A percentile compares a stretch with the other conserved stretches of the same genome.
phyloP scores from a whole-genome alignment of 140 eudicot genomes.

The Artemisia princeps region DNA sequence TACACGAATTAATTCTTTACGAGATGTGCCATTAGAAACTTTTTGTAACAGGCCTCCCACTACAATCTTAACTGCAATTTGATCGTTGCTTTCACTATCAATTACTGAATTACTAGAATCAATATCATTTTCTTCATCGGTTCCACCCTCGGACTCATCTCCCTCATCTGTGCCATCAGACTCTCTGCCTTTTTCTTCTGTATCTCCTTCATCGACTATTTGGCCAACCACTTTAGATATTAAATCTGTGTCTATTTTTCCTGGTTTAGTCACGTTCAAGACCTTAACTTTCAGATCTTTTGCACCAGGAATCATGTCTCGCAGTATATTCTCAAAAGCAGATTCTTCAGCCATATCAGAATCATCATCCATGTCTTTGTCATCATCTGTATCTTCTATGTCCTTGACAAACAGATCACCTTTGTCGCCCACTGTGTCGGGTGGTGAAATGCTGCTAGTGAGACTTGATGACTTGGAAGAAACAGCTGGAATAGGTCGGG shows the following conservation, averaged over 20 bases:
- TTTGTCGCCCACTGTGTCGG: slow-evolving; percentile 41
- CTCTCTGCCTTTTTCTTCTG: slow-evolving; percentile 54
- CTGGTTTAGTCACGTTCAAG: slow-evolving; percentile 61
- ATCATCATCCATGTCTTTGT: slow-evolving; percentile 17
- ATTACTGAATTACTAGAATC: slow-evolving; percentile 35
- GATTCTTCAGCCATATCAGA: slow-evolving; percentile 26
- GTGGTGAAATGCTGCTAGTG: slow-evolving; percentile 27
- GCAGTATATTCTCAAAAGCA: slow-evolving; percentile 48
- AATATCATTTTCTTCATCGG: slow-evolving; percentile 48
- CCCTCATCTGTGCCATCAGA: slow-evolving; percentile 35
- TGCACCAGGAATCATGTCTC: slow-evolving; percentile 80
- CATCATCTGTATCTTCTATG: slow-evolving; percentile 47
- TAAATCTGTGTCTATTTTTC: slow-evolving; percentile 49
- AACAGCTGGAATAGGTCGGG: slow-evolving; percentile 37
- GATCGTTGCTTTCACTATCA: slow-evolving; percentile 44
- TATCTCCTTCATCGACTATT: slow-evolving; percentile 65
- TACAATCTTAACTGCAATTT: slow-evolving; percentile 52
- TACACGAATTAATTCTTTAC: slow-evolving; percentile 55
- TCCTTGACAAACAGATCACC: slow-evolving; percentile 37
- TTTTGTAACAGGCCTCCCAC: slow-evolving; percentile 47
- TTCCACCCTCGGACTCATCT: slow-evolving; percentile 49
- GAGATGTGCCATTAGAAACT: slow-evolving; percentile 29
- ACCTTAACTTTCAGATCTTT: slow-evolving; percentile 61
- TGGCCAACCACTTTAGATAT: slow-evolving; percentile 64
- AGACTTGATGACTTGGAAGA: slow-evolving; percentile 39